A percentile compares a stretch with the other conserved stretches of the same genome.
phyloP scores from a whole-genome alignment of 225 moss, liverwort and hornwort species.

The Physcomitrium patens region DNA sequence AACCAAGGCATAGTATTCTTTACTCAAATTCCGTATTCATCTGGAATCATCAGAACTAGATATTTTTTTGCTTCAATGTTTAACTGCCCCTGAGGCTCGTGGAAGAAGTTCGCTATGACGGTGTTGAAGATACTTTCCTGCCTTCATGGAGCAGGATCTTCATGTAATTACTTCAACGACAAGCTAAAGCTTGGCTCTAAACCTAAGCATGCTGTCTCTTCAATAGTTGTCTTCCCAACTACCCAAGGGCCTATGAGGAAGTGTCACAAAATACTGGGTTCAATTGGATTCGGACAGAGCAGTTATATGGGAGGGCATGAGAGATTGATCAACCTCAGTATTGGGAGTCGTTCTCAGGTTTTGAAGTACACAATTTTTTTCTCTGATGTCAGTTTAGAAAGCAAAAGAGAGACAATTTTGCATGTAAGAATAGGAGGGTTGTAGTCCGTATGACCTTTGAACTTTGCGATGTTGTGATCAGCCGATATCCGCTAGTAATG shows the following conservation, averaged over 20 bases:
- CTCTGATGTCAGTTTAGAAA: background rate
- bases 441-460: background rate
- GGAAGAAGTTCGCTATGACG: conserved; percentile 21
- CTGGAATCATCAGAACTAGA: background rate
- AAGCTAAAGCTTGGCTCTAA: background rate
- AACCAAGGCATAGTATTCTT: background rate
- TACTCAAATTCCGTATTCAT: background rate
- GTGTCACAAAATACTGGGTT: conserved; percentile 4
- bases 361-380: conserved; percentile 6
- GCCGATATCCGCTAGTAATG: background rate
- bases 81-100: background rate
- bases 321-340: background rate
- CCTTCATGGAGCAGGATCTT: conserved; percentile 15
- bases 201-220: background rate
- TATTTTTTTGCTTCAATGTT: conserved; percentile 18
- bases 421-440: background rate
- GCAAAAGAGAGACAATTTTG: background rate
- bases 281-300: conserved; percentile 23
- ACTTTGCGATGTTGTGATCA: background rate
- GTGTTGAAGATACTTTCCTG: conserved; percentile 26
- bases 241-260: conserved; percentile 13
- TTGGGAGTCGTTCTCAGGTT: background rate
- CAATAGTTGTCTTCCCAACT: conserved; percentile 8
- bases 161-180: background rate
- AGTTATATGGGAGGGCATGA: conserved; percentile 32